Base-by-base conservation (phyloP, 495 filamentous ascomycete species). In the Podospora conica region DNA sequence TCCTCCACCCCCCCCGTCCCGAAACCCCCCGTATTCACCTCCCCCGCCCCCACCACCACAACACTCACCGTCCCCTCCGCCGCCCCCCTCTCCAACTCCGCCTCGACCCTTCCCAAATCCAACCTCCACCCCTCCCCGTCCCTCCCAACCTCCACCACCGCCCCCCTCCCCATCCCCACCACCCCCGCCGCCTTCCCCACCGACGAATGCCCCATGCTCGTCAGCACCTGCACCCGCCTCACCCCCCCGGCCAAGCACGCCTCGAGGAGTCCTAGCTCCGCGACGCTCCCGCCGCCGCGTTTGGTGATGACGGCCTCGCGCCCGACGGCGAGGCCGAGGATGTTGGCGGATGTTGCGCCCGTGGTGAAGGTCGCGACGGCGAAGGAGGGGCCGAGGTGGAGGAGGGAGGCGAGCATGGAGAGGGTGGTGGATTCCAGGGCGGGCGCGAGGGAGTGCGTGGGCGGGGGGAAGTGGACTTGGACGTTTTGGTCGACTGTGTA, bases 1-100 rank as follows among this genome's bases (percentile, higher is more conserved):
- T 92, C 33, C 15, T 48, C 85, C 11, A 79, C 28, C 10, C 83
- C 81, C 24, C 76, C 75, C 20, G 87, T 90, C 3, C 90, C 91
- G 76, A 95, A 97, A 8, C 84, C 79, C 1, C 94, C 94, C 4
- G 92, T 96, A 69, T 98, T 97, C 48, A 97, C 91, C 79, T 98
- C 94, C 9, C 90, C 92, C 24, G 87, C 88, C 24, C 91, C 93
- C 9, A 96, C 78, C 15, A 83, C 89, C 3, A 97, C 83, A 63
- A 98, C 92, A 55, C 82, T 89, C 11, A 83, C 91, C 24, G 82
- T 82, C 18, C 82, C 81, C 4, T 74, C 69, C 27, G 82, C 82
- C 15, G 82, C 81, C 5, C 74, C 69, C 31, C 69, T 75, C 60
- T 66, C 74, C 68, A 80, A 66, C 21, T 93, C 76, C 22, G 81